These are phyloP conservation scores for Neophaeococcomyces mojaviensis DNA, from an alignment of 2,329 filamentous ascomycete genomes.

Conservation along the genomic window DNA sequence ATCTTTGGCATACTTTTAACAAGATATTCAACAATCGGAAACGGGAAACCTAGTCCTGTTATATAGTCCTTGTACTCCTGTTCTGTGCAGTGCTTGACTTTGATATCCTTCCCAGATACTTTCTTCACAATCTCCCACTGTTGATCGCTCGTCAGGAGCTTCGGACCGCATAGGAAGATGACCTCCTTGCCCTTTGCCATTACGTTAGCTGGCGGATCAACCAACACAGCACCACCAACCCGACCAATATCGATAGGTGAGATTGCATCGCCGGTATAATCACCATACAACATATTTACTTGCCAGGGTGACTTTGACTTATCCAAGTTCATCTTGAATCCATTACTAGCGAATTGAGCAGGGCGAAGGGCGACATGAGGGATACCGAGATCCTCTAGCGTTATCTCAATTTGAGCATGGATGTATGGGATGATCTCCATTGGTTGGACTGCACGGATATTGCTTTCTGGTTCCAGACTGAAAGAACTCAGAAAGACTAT, in stretches of 20 bases:
- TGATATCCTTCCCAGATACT: constrained; percentile 28
- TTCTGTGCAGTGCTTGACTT: constrained; percentile 19
- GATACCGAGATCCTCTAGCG: constrained; percentile 36
- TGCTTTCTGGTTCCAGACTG: constrained; percentile 19
- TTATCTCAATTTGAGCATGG: constrained; percentile 41
- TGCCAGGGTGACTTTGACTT: constrained; percentile 14
- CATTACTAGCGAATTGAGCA: constrained; percentile 41
- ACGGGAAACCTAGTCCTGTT: constrained; percentile 14
- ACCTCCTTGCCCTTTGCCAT: constrained; percentile 20
- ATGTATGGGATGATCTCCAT: constrained; percentile 31
- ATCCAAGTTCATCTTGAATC: constrained; percentile 22
- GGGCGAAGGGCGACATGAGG: constrained; percentile 37
- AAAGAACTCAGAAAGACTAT: constrained; percentile 40
- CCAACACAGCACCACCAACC: constrained; percentile 36
- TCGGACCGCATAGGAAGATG: constrained; percentile 33
- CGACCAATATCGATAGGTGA: constrained; percentile 39
- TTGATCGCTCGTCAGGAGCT: constrained; percentile 28
- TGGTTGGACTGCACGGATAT: constrained; percentile 21
- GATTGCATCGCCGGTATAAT: constrained; percentile 34
- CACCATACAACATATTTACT: constrained; percentile 27
- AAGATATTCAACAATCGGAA: constrained; percentile 20
- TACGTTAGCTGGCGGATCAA: constrained; percentile 21
- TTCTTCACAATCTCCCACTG: constrained; percentile 25
- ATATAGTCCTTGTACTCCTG: constrained; percentile 22
- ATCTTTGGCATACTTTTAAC: constrained; percentile 3